Conservation (phyloP, 2,329 filamentous ascomycete species). For the Penicillium polonicum region DNA sequence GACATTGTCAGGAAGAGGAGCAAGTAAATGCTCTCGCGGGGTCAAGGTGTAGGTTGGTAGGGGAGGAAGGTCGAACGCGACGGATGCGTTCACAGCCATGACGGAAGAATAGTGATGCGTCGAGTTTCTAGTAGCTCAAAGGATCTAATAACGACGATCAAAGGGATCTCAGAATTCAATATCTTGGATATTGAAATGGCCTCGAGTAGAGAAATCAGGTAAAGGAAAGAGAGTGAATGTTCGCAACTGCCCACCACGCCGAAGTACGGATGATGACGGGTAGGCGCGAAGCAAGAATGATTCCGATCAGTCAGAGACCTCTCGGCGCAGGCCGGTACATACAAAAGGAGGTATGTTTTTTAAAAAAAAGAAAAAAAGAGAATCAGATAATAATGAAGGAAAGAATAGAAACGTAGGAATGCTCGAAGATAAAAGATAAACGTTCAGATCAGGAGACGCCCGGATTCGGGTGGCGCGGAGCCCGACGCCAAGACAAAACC, state of each 20-base stretch:
- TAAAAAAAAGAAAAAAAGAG: background rate
- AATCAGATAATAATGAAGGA: slow-evolving; percentile 3
- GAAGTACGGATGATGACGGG: slow-evolving; percentile 10
- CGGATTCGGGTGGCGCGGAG: slow-evolving; percentile 14
- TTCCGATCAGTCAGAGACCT: background rate
- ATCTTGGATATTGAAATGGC: background rate
- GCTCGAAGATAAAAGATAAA: slow-evolving; percentile 10
- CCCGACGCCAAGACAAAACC: background rate
- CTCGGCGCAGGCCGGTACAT: background rate
- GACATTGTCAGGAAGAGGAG: slow-evolving; percentile 78
- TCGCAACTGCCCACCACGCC: slow-evolving; percentile 6
- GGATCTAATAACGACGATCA: background rate
- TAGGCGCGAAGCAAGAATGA: slow-evolving; percentile 4
- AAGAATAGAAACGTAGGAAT: background rate
- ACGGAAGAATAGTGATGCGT: slow-evolving; percentile 6
- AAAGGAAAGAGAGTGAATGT: slow-evolving; percentile 5
- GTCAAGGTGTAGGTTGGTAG: slow-evolving; percentile 77
- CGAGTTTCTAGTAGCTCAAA: background rate
- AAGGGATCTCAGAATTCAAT: background rate
- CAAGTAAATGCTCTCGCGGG: slow-evolving; percentile 68
- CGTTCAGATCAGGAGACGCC: slow-evolving; percentile 12
- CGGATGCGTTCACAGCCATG: slow-evolving; percentile 39
- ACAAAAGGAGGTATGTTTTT: background rate
- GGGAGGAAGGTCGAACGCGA: slow-evolving; percentile 66
- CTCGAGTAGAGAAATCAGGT: background rate